Evolutionary conservation across 2,329 filamentous ascomycete genomes (phyloP).

Genomic region (Botrytis tulipae): DNA sequence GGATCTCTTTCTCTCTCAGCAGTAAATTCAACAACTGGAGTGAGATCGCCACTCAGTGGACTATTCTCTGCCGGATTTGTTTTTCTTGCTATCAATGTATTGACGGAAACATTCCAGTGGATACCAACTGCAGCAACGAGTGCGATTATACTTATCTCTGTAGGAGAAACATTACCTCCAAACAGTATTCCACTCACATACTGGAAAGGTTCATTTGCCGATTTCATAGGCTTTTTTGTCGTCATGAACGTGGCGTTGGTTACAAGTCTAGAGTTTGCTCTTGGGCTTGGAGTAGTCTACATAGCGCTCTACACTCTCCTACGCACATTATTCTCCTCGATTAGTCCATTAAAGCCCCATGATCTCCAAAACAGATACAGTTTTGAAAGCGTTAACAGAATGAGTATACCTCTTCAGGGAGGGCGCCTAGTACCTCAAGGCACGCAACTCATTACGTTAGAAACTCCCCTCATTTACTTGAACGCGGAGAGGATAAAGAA

Average conservation of each 20-base stretch:
- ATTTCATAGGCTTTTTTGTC: slow-evolving; percentile 52
- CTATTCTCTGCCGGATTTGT: slow-evolving; percentile 61
- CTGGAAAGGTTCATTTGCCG: slow-evolving; percentile 55
- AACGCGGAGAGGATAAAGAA: slow-evolving; percentile 13
- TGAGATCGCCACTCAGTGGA: slow-evolving; percentile 60
- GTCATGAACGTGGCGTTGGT: slow-evolving; percentile 3
- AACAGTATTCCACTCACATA: neutral
- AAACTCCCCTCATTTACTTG: neutral
- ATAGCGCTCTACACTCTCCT: slow-evolving; percentile 10
- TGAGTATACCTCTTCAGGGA: neutral
- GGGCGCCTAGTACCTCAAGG: neutral
- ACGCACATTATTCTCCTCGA: neutral
- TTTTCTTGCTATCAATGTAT: slow-evolving; percentile 59
- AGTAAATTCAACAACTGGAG: slow-evolving; percentile 63
- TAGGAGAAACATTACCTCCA: neutral
- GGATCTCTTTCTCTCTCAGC: slow-evolving; percentile 67
- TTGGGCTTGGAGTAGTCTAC: slow-evolving; percentile 2
- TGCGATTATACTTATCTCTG: slow-evolving; percentile 52
- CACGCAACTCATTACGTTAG: slow-evolving; percentile 8
- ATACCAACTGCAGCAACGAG: slow-evolving; percentile 65
- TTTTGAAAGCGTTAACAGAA: neutral
- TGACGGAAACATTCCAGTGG: slow-evolving; percentile 62
- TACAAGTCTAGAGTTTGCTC: neutral
- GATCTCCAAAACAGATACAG: slow-evolving; percentile 9
- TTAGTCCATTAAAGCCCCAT: neutral